Evolutionary conservation across 2,329 filamentous ascomycete species (phyloP), one percentile per base, ranked within the genome.

Genomic region (Fusarium sp.): DNA sequence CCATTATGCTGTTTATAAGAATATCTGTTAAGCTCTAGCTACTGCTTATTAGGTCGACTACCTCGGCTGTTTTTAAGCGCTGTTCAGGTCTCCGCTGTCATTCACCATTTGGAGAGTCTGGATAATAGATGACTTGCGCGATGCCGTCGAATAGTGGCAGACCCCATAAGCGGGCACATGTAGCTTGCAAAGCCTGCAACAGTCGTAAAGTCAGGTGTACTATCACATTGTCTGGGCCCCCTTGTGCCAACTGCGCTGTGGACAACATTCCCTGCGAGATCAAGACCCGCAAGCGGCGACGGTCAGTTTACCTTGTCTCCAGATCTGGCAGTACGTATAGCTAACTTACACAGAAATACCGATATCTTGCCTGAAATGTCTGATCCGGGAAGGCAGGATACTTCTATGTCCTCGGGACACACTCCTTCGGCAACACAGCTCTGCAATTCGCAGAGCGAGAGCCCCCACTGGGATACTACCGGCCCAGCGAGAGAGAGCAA

Each of bases 1-100:
- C 15, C 2, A 1, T 7, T 48, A 31, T 31, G 6, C 1, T 0
- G 26, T 7, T 31, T 48, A 48, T 22, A 31, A 2, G 2, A 7
- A 31, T 31, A 48, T 48, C 13, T 1, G 3, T 5, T 48, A 31
- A 31, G 6, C 6, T 11, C 4, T 6, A 22, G 2, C 14, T 12
- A 13, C 8, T 2, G 26, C 17, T 28, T 41, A 41, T 20, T 20
- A n/a, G 31, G 7, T 15, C 3, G 1, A 42, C 28, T 56, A 26
- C 52, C 36, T 42, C 26, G 52, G 15, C 38, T 18, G 3, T 18
- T 4, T 18, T 15, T 13, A 0, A 24, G 6, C 11, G 8, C 8
- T 22, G 10, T 44, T 24, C 0, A 10, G 6, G 26, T 31, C 45
- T 48, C 10, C 4, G 7, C 7, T 24, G 7, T 38, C 7, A 10